Evolutionary conservation across 805 yeast genomes (phyloP).

Genomic region (Candida pseudofarinosa): DNA sequence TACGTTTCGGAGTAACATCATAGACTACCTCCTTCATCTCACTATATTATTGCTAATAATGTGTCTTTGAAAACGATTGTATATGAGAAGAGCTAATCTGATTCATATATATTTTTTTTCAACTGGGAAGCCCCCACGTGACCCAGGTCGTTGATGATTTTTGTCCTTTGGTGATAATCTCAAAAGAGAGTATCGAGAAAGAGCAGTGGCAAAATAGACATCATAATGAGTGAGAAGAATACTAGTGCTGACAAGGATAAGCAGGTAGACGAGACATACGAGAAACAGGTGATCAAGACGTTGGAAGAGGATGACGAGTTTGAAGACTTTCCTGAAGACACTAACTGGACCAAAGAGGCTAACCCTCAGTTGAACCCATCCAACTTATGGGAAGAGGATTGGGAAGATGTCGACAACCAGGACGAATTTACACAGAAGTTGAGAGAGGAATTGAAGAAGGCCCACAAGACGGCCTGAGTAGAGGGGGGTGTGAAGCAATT

Average conservation of each 20-base stretch:
- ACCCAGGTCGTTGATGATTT: constrained; percentile 3
- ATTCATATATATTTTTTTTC: background rate
- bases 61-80: background rate
- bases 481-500: background rate
- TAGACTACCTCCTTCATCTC: constrained; percentile 49
- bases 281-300: constrained; percentile 53
- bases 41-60: background rate
- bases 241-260: background rate
- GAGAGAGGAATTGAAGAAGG: constrained; percentile 43
- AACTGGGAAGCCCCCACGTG: background rate
- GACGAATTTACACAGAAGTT: constrained; percentile 80
- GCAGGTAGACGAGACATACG: constrained; percentile 15
- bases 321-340: constrained; percentile 92
- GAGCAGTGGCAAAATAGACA: background rate
- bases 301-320: constrained; percentile 96
- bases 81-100: background rate
- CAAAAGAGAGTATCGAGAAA: background rate
- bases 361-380: constrained; percentile 49
- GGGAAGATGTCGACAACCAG: constrained; percentile 95
- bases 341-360: constrained; percentile 62
- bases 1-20: constrained; percentile 85
- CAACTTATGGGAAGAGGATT: constrained; percentile 91
- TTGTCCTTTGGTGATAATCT: constrained; percentile 1
- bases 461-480: constrained; percentile 12
- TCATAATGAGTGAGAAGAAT: background rate